phyloP scores from a whole-genome alignment of 2,329 filamentous ascomycete genomes.

The Bimuria novae-zelandiae region DNA sequence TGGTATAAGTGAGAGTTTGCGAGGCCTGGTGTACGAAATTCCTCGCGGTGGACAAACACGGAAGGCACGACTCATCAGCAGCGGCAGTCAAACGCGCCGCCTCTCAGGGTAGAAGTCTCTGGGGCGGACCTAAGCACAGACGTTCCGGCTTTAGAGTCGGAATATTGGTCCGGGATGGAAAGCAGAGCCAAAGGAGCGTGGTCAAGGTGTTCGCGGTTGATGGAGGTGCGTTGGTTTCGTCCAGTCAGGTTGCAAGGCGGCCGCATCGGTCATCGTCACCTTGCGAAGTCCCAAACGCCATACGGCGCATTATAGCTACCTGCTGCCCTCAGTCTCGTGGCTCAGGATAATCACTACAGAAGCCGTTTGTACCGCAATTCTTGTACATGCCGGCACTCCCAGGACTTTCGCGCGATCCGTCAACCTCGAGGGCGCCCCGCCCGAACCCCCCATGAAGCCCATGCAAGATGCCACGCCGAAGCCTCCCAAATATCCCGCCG shows the following conservation, averaged over 20 bases:
- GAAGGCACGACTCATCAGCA: conserved; percentile 35
- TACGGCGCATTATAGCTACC: conserved; percentile 1
- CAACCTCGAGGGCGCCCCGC: conserved; percentile 40
- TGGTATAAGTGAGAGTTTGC: conserved; percentile 18
- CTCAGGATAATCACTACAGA: no score
- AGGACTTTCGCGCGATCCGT: conserved; percentile 34
- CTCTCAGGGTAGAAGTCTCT: not conserved
- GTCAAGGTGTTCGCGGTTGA: conserved; percentile 15
- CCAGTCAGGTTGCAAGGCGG: conserved; percentile 41
- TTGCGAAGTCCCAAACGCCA: conserved; percentile 13
- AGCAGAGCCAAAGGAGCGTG: conserved; percentile 13
- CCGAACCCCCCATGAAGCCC: conserved; percentile 48
- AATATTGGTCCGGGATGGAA: not conserved
- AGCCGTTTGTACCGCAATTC: no score
- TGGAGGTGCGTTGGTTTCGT: conserved; percentile 34
- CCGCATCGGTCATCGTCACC: conserved; percentile 36
- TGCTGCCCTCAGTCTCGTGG: conserved; percentile 11
- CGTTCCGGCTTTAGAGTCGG: not conserved
- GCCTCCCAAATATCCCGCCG: conserved; percentile 55
- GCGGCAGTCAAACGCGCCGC: conserved; percentile 27
- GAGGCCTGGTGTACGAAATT: conserved; percentile 28
- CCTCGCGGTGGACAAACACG: conserved; percentile 33
- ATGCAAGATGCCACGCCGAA: conserved; percentile 46
- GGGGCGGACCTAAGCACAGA: not conserved
- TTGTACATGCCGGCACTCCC: conserved; percentile 43